These are phyloP conservation scores for Phytophthora citrophthora DNA, from an alignment of 352 stramenopile species.

Conservation along the genomic window DNA sequence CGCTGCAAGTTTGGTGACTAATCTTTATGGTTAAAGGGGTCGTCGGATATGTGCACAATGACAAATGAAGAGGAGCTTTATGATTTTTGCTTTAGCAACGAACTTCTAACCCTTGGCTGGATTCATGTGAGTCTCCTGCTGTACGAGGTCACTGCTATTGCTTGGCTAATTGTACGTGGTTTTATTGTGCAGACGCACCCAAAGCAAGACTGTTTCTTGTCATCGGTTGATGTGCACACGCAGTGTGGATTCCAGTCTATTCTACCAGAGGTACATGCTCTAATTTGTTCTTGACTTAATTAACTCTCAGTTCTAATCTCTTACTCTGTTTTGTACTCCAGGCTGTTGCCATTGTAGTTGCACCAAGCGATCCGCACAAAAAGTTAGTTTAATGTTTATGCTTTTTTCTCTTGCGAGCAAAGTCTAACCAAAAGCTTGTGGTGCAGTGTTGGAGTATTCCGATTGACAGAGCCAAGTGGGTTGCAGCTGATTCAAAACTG, in stretches of 20 bases:
- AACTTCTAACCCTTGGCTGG: conserved; percentile 91
- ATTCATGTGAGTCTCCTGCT: conserved; percentile 77
- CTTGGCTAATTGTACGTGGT: not conserved
- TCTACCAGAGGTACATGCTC: conserved; percentile 68
- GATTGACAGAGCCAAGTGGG: conserved; percentile 75
- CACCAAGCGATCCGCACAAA: conserved; percentile 66
- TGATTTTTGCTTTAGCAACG: conserved; percentile 86
- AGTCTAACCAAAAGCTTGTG: too few species aligned
- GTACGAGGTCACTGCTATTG: not conserved
- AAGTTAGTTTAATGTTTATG: conserved; percentile 44
- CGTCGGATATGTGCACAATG: conserved; percentile 87
- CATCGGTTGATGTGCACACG: conserved; percentile 91
- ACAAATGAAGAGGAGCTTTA: conserved; percentile 90
- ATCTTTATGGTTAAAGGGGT: conserved; percentile 51
- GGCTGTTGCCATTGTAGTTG: conserved; percentile 89
- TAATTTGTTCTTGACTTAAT: not conserved
- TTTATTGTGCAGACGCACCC: conserved; percentile 75
- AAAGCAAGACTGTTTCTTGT: conserved; percentile 89
- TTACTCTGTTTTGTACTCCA: conserved; percentile 20
- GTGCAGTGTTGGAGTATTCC: conserved; percentile 83
- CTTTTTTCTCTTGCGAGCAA: not conserved
- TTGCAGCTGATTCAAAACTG: conserved; percentile 91
- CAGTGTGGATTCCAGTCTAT: conserved; percentile 92
- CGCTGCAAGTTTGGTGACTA: not conserved
- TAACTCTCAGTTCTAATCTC: conserved; percentile 4